Base-by-base conservation (phyloP, 148 eudicot genomes). In the Chenopodium suecicum region DNA sequence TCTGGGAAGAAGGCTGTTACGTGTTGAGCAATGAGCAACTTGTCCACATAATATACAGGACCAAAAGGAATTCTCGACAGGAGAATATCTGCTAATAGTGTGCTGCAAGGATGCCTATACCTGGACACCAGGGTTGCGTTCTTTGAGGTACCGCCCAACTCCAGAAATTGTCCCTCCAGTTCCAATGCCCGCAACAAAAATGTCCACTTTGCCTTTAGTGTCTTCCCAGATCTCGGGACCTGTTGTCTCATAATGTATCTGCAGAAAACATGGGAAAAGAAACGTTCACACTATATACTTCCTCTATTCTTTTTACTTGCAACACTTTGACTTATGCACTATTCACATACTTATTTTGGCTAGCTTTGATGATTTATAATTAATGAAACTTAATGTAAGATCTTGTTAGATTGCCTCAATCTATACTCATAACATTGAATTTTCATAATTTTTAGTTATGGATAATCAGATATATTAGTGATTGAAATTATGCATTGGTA, bases 171-270 rank as follows among this genome's bases (percentile, higher is more conserved):
- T 97, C 46, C 99, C 99, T 80, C 99, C 99, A 79, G 99, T 97
- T 78, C 98, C 99, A 77, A 97, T 91, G 60, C 98, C 98, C 17
- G 98, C 98, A 77, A 97, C 86, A 81, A 97, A 88, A 77, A 97
- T 91, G 83, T 94, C 99, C 86, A 97, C 91, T 85, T 91, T 94
- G 73, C 99, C 99, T 17, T 84, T 91, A 58, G 99, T 97, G 78
- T 97, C 99, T 87, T 97, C 98, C 99, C 99, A 97, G 83, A 97
- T 97, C 89, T 97, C 98, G 56, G 99, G 99, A 78, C 99, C 99
- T 65, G 99, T 94, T 67, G 98, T 97, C 88, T 94, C 98, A 84
- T 87, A 94, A 87, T 97, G 99, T 58, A 96, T 83, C 98, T 95
- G 91, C 88, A 84, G 14, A 52, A 60, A 78, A 54, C 47, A 74